phyloP scores from a whole-genome alignment of 163 green algal genomes.

The Chloroidium sp. region DNA sequence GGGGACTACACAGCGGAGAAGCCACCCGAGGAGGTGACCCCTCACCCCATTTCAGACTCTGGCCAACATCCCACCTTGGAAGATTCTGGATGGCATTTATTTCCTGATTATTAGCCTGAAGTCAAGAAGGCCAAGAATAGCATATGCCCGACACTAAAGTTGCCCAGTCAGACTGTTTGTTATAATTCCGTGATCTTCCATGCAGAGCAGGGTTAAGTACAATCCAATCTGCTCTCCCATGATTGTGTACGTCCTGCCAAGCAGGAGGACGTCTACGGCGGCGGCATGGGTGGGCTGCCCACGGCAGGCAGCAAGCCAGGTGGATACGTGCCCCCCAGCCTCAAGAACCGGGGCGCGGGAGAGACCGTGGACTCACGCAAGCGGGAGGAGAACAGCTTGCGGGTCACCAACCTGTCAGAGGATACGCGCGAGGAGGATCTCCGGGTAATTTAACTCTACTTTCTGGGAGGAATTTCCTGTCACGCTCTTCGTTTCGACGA shows the following conservation, averaged over 20 bases:
- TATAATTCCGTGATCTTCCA: too few species aligned
- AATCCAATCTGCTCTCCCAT: too few species aligned
- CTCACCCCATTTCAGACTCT: neutral
- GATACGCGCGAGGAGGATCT: conserved; percentile 89
- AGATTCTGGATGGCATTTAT: too few species aligned
- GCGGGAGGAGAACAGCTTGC: conserved; percentile 92
- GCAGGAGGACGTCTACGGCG: neutral
- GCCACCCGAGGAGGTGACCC: conserved; percentile 58
- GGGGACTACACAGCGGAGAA: conserved; percentile 55
- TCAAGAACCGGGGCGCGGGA: conserved; percentile 39
- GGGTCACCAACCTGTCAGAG: conserved; percentile 95
- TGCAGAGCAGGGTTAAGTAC: too few species aligned
- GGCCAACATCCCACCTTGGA: too few species aligned
- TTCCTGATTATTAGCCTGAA: too few species aligned
- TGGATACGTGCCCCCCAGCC: conserved; percentile 78
- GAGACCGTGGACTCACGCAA: conserved; percentile 48
- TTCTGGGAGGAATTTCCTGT: too few species aligned
- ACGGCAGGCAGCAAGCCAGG: conserved; percentile 53
- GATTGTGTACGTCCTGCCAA: too few species aligned
- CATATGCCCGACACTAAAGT: too few species aligned
- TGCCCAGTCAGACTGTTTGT: too few species aligned
- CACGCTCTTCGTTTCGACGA: neutral
- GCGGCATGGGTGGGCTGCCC: conserved; percentile 21
- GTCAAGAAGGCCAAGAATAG: too few species aligned
- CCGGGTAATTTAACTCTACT: conserved; percentile 23